These are phyloP conservation scores for Plasmodium gonderi DNA, from an alignment of 169 alveolate species.

Conservation along the genomic window DNA sequence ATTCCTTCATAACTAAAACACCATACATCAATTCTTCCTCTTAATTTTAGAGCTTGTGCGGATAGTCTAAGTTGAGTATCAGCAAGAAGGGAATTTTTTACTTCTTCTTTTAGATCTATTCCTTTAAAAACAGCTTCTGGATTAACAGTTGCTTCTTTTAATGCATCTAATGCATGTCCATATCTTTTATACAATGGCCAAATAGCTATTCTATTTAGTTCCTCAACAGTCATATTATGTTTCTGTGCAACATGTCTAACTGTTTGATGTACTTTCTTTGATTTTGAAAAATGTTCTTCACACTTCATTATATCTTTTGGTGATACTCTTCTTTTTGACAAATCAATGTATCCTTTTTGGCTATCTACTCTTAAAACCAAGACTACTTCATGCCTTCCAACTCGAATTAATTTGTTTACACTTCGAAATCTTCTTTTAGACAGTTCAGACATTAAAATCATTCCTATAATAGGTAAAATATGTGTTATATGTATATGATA, in stretches of 20 bases:
- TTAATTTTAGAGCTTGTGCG: slow-evolving; percentile 92
- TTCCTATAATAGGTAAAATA: slow-evolving; percentile 76
- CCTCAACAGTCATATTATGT: slow-evolving; percentile 92
- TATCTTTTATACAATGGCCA: slow-evolving; percentile 97
- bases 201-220: slow-evolving; percentile 90
- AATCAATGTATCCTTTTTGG: slow-evolving; percentile 97
- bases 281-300: slow-evolving; percentile 92
- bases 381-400: slow-evolving; percentile 94
- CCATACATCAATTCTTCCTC: slow-evolving; percentile 94
- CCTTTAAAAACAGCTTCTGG: slow-evolving; percentile 92
- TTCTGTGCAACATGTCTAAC: slow-evolving; percentile 94
- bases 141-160: slow-evolving; percentile 93
- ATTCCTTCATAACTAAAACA: slow-evolving; percentile 97
- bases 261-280: slow-evolving; percentile 95
- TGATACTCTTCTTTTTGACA: slow-evolving; percentile 95
- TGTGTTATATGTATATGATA: background rate
- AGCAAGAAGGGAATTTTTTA: slow-evolving; percentile 87
- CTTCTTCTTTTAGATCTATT: slow-evolving; percentile 88
- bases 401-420: slow-evolving; percentile 88
- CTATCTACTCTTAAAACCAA: slow-evolving; percentile 96
- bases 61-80: slow-evolving; percentile 91
- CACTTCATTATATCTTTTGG: slow-evolving; percentile 95
- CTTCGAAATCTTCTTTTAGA: slow-evolving; percentile 95
- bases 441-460: slow-evolving; percentile 95
- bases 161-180: slow-evolving; percentile 96